These are phyloP conservation scores for Stellera chamaejasme DNA, from an alignment of 345 rosid species.

Conservation along the genomic window DNA sequence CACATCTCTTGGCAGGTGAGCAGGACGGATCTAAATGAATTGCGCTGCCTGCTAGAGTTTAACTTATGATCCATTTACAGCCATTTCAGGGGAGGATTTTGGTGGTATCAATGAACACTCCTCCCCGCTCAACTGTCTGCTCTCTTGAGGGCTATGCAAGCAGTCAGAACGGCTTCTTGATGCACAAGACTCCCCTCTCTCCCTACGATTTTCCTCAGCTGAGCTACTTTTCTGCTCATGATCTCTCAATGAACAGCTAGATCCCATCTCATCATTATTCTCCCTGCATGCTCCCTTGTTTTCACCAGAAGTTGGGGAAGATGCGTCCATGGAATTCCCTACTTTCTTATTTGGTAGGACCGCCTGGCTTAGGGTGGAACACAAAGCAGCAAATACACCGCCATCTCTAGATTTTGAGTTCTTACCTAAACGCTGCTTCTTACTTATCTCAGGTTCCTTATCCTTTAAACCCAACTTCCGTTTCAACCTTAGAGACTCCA, in stretches of 20 bases:
- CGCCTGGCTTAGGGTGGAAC: conserved; percentile 82
- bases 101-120: conserved; percentile 55
- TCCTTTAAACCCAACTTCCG: conserved; percentile 54
- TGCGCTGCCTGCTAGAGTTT: conserved; percentile 9
- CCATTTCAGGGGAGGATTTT: conserved; percentile 82
- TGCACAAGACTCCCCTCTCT: conserved; percentile 34
- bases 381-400: conserved; percentile 63
- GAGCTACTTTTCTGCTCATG: conserved; percentile 23
- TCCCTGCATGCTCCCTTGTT: conserved; percentile 13
- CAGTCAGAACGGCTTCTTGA: conserved; percentile 47
- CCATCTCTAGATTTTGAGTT: conserved; percentile 47
- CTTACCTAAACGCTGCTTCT: conserved; percentile 59
- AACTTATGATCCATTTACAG: conserved; percentile 79
- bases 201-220: conserved; percentile 41
- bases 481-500: conserved; percentile 58
- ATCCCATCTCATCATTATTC: conserved; percentile 24
- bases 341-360: conserved; percentile 65
- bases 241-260: conserved; percentile 25
- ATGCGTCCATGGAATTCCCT: conserved; percentile 20
- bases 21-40: conserved; percentile 14
- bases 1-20: conserved; percentile 10
- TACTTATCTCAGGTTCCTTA: conserved; percentile 48
- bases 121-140: conserved; percentile 51
- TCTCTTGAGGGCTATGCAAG: conserved; percentile 38
- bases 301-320: conserved; percentile 21